Conservation (phyloP, 352 stramenopile genomes). For the Synura sp. region DNA sequence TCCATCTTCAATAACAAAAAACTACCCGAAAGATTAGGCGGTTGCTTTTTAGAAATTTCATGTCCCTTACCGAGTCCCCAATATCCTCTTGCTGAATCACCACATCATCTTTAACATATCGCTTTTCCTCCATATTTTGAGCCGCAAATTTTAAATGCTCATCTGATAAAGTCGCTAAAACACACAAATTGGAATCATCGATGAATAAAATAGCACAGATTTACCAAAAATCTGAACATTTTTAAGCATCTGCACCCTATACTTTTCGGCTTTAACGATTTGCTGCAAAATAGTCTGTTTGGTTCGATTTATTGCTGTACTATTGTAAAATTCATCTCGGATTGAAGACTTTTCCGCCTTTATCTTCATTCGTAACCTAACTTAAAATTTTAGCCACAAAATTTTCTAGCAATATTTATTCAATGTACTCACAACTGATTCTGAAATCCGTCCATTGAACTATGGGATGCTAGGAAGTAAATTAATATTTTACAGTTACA, state of each 20-base stretch:
- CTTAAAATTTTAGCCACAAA: too few species aligned
- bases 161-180: too few species aligned
- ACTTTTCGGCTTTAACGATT: slow-evolving; percentile 3
- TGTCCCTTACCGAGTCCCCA: not conserved
- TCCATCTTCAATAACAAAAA: slow-evolving; percentile 36
- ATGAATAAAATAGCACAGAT: too few species aligned
- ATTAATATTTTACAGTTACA: not conserved
- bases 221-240: slow-evolving; percentile 31
- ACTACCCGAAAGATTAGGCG: not conserved
- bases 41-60: not conserved
- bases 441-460: not conserved
- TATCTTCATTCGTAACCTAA: too few species aligned
- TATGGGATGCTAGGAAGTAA: not conserved
- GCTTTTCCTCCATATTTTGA: slow-evolving; percentile 1
- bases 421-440: not conserved
- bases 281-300: not conserved
- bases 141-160: not conserved
- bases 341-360: too few species aligned
- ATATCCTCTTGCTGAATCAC: slow-evolving; percentile 36
- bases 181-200: too few species aligned
- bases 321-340: not conserved
- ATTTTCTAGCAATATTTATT: too few species aligned
- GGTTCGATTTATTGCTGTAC: not conserved
- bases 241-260: not conserved
- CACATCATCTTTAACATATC: not conserved